Evolutionary conservation across 371 early-diverging fungal species (phyloP).

Genomic region (Saksenaea vasiformis): DNA sequence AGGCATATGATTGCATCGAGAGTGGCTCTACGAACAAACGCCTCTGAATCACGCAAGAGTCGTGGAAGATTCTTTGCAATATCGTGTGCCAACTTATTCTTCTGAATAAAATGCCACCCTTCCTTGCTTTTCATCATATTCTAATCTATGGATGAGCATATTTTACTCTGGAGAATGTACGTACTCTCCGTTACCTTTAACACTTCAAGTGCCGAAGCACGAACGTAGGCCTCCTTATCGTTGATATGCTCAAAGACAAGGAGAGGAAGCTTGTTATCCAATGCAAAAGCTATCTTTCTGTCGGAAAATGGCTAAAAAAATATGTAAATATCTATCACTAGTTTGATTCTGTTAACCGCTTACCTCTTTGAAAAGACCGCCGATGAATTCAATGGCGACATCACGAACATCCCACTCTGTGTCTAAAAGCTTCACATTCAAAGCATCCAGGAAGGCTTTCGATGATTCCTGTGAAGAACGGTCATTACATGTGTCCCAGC

Average conservation of each 20-base stretch:
- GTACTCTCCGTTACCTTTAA: no score
- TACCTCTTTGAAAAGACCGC: conserved; percentile 40
- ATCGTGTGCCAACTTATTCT: conserved; percentile 24
- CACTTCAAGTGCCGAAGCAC: conserved; percentile 53
- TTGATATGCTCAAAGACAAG: conserved; percentile 46
- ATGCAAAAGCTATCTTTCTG: conserved; percentile 46
- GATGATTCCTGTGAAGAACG: background rate
- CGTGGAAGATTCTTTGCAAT: conserved; percentile 39
- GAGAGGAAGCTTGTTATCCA: conserved; percentile 46
- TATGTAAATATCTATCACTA: background rate
- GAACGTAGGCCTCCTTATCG: conserved; percentile 59
- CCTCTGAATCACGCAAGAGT: conserved; percentile 58
- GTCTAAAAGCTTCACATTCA: conserved; percentile 50
- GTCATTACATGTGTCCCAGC: no score
- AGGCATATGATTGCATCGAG: conserved; percentile 59
- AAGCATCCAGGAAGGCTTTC: conserved; percentile 31
- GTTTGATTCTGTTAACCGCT: background rate
- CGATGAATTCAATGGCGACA: conserved; percentile 55
- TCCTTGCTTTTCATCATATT: conserved; percentile 31
- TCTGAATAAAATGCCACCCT: conserved; percentile 46
- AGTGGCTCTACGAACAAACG: conserved; percentile 61
- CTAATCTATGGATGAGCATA: no score
- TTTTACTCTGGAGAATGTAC: no score
- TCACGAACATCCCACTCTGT: conserved; percentile 65
- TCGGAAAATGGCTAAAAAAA: conserved; percentile 7